Percentiles rank a stretch among this genome's conserved stretches.
Conservation (phyloP, 2,329 filamentous ascomycete genomes). For the Rosellinia necatrix region DNA sequence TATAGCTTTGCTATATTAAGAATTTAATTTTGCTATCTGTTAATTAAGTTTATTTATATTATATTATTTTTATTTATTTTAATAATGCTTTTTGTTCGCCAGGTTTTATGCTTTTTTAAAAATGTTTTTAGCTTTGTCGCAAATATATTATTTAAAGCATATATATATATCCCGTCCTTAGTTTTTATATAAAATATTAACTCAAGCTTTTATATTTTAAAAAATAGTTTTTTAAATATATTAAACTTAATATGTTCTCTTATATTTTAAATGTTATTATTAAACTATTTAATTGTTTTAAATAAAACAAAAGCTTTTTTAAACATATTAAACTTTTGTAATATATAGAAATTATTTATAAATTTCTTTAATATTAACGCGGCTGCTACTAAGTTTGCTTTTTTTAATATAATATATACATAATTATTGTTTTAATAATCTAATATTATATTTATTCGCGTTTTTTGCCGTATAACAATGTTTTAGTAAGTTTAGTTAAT, state of each 20-base stretch:
- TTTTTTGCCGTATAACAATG: neutral
- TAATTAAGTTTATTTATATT: neutral
- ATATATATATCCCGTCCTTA: neutral
- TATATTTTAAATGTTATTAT: neutral
- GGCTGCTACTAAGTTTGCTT: neutral
- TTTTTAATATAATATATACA: neutral
- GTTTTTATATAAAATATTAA: neutral
- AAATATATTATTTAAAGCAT: neutral
- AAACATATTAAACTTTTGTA: neutral
- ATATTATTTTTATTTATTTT: neutral
- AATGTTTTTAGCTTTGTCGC: neutral
- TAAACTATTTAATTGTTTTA: neutral
- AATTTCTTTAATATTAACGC: neutral
- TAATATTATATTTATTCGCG: neutral
- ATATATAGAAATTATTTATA: neutral
- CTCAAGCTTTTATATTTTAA: neutral
- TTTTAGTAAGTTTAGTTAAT: neutral
- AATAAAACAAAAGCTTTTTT: neutral
- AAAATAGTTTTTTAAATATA: neutral
- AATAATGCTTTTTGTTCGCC: neutral
- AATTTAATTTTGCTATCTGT: neutral
- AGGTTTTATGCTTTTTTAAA: neutral
- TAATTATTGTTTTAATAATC: neutral
- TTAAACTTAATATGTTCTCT: neutral
- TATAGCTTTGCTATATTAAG: neutral